Evolutionary conservation across 2,329 filamentous ascomycete species (phyloP).

Genomic region (Madurella mycetomatis): DNA sequence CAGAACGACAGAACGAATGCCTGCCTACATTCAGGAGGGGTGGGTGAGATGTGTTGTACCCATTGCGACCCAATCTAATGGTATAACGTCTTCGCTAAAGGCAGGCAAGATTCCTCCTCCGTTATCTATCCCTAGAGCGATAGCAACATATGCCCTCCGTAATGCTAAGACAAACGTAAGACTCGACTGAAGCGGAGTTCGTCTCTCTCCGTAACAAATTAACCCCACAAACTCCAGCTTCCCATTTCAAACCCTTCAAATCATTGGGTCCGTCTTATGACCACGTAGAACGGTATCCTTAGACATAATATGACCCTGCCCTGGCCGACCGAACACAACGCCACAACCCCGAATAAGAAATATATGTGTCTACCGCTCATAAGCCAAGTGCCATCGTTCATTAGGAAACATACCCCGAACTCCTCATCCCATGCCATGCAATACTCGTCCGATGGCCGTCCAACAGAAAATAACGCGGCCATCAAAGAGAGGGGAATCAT

Average conservation of each 20-base stretch:
- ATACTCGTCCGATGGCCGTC: constrained; percentile 9
- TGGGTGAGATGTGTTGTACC: not conserved
- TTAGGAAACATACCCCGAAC: not conserved
- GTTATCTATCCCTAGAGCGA: not conserved
- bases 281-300: not conserved
- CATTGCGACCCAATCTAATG: not conserved
- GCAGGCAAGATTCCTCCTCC: not conserved
- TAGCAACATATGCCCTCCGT: not conserved
- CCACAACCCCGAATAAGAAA: not conserved
- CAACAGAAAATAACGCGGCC: constrained; percentile 1
- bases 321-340: not conserved
- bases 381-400: constrained; percentile 1
- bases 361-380: constrained; percentile 2
- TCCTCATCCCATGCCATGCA: constrained; percentile 13
- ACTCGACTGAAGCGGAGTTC: not conserved
- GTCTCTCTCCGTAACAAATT: not conserved
- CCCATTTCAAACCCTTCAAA: not conserved
- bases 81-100: not conserved
- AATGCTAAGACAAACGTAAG: not conserved
- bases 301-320: not conserved
- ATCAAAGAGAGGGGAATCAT: constrained; percentile 14
- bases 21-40: constrained; percentile 3
- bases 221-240: not conserved
- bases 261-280: not conserved
- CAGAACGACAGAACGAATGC: not conserved